Evolutionary conservation across 2,329 filamentous ascomycete genomes (phyloP).

Genomic region (Colletotrichum acutatum): DNA sequence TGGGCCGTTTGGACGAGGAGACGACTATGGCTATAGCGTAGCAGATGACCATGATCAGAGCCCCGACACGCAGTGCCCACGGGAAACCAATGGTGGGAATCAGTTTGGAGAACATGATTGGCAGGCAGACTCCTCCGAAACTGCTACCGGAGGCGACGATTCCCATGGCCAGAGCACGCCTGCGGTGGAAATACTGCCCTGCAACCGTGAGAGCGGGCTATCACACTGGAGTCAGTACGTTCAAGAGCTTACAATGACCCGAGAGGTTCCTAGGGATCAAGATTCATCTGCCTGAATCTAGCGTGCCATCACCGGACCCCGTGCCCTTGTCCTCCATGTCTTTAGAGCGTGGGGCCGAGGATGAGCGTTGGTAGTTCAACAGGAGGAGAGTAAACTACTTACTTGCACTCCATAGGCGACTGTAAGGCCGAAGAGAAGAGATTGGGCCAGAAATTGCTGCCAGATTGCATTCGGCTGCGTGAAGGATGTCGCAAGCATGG

Average conservation of each 20-base stretch:
- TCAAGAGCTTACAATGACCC: not conserved
- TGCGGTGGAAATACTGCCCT: slow-evolving; percentile 51
- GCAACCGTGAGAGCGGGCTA: slow-evolving; percentile 28
- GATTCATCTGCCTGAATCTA: too few relatives aligned
- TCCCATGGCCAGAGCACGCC: slow-evolving; percentile 64
- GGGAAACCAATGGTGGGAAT: slow-evolving; percentile 57
- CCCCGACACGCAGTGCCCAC: slow-evolving; percentile 61
- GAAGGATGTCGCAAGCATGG: slow-evolving; percentile 29
- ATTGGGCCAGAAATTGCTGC: slow-evolving; percentile 52
- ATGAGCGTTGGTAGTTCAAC: not conserved
- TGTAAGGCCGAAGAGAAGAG: slow-evolving; percentile 38
- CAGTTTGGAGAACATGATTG: slow-evolving; percentile 69
- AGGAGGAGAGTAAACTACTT: not conserved
- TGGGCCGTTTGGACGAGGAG: slow-evolving; percentile 42
- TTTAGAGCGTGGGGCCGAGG: not conserved
- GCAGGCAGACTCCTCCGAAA: slow-evolving; percentile 65
- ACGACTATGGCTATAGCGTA: slow-evolving; percentile 48
- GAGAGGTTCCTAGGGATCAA: too few relatives aligned
- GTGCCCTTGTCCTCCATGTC: not conserved
- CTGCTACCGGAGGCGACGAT: slow-evolving; percentile 64
- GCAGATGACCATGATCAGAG: slow-evolving; percentile 53
- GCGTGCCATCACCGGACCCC: too few relatives aligned
- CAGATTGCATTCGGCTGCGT: slow-evolving; percentile 40
- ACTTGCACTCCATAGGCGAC: slow-evolving; percentile 28
- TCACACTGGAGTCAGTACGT: not conserved